Percentiles rank a stretch among this genome's conserved stretches.
Evolutionary conservation across 2,329 filamentous ascomycete genomes (phyloP).

Genomic region (Neurospora crassa): DNA sequence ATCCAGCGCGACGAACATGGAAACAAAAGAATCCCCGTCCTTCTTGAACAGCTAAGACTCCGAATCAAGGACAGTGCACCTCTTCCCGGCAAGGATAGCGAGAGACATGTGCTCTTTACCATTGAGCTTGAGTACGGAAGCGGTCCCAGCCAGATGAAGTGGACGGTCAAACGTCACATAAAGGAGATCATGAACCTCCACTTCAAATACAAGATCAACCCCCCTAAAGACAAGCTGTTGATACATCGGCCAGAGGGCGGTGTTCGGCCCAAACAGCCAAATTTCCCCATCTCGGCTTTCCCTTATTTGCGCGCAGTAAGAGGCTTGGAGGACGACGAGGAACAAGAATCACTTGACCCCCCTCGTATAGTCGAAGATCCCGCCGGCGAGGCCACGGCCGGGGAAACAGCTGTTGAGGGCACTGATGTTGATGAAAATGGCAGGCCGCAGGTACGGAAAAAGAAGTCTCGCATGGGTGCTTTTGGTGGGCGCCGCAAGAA

Average conservation of each 20-base stretch:
- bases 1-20: slow-evolving; percentile 95
- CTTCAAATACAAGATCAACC: slow-evolving; percentile 81
- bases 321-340: slow-evolving; percentile 68
- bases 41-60: slow-evolving; percentile 90
- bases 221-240: slow-evolving; percentile 74
- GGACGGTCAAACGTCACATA: slow-evolving; percentile 81
- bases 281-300: slow-evolving; percentile 81
- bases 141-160: slow-evolving; percentile 91
- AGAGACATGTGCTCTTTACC: slow-evolving; percentile 75
- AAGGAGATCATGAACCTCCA: slow-evolving; percentile 89
- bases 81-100: slow-evolving; percentile 51
- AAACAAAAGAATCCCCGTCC: slow-evolving; percentile 86
- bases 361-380: background rate
- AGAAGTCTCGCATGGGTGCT: slow-evolving; percentile 43
- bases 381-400: slow-evolving; percentile 14
- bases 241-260: slow-evolving; percentile 57
- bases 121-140: slow-evolving; percentile 95
- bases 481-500: slow-evolving; percentile 44
- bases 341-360: slow-evolving; percentile 24
- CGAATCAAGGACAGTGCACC: slow-evolving; percentile 71
- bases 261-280: slow-evolving; percentile 68
- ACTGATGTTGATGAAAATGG: slow-evolving; percentile 62
- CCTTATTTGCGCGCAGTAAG: slow-evolving; percentile 79
- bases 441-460: slow-evolving; percentile 30
- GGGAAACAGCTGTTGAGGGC: slow-evolving; percentile 35